These are phyloP conservation scores for Discostella stelligera DNA, from an alignment of 352 stramenopile genomes.

Conservation along the genomic window DNA sequence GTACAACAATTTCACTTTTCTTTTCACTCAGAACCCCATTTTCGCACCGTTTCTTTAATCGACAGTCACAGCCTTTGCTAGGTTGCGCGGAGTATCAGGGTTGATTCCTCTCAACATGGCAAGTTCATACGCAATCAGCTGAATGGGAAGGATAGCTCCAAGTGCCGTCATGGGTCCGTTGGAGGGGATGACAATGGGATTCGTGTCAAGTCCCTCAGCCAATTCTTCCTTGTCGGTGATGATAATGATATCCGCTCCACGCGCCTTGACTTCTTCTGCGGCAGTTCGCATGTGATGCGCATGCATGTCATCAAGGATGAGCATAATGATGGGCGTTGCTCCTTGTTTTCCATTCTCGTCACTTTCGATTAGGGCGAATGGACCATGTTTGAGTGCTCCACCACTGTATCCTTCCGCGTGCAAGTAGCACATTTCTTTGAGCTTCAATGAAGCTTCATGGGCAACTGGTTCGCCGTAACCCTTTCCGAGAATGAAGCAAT, in stretches of 20 bases:
- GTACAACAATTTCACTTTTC: neutral
- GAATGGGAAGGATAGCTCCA: conserved; percentile 92
- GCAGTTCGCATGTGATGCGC: conserved; percentile 93
- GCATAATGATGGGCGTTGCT: conserved; percentile 95
- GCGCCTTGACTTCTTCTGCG: conserved; percentile 93
- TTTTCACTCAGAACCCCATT: neutral
- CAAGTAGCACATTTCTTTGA: conserved; percentile 99
- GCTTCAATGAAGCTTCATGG: conserved; percentile 96
- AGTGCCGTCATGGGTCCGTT: conserved; percentile 96
- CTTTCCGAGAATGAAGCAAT: conserved; percentile 94
- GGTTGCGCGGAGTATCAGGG: conserved; percentile 95
- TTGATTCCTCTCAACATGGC: conserved; percentile 94
- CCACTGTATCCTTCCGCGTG: conserved; percentile 97
- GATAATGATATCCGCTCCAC: conserved; percentile 94
- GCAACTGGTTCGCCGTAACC: conserved; percentile 92
- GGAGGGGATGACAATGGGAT: conserved; percentile 95
- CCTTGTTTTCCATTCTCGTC: conserved; percentile 91
- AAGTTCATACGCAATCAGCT: conserved; percentile 98
- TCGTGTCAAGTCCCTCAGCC: conserved; percentile 88
- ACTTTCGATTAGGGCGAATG: conserved; percentile 96
- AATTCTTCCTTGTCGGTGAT: conserved; percentile 96
- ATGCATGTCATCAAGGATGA: conserved; percentile 96
- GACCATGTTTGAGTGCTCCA: conserved; percentile 97
- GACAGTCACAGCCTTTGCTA: conserved; percentile 98
- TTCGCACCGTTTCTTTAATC: conserved; percentile 86